phyloP scores from a whole-genome alignment of 495 filamentous ascomycete species.

The Tuber aestivum region DNA sequence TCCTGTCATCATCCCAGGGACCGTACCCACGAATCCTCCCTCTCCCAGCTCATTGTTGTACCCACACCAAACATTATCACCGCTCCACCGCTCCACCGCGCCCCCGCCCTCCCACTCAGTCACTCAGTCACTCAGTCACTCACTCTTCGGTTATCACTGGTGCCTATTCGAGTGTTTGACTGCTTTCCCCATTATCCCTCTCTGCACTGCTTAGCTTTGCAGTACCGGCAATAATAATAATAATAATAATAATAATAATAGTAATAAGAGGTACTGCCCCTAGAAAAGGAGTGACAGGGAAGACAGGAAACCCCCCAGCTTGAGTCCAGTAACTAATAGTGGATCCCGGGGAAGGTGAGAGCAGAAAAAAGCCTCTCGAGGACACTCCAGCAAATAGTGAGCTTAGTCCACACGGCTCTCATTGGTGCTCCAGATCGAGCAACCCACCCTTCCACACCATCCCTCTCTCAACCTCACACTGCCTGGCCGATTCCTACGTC shows the following conservation, averaged over 20 bases:
- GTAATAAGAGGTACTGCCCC: neutral
- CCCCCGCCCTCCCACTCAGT: constrained; percentile 12
- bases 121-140: constrained; percentile 7
- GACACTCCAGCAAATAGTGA: neutral
- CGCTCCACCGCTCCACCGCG: constrained; percentile 17
- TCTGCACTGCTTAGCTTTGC: neutral
- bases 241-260: neutral
- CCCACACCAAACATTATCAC: constrained; percentile 23
- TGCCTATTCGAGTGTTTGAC: neutral
- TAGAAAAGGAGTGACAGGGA: neutral
- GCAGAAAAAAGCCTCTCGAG: neutral
- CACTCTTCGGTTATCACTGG: neutral
- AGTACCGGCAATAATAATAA: neutral
- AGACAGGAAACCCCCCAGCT: neutral
- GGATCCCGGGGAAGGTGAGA: neutral
- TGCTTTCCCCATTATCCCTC: neutral
- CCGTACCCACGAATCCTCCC: neutral
- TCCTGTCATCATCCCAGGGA: neutral
- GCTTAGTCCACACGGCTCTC: neutral
- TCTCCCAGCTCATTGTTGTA: constrained; percentile 6
- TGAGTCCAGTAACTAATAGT: neutral
- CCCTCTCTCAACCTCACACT: neutral
- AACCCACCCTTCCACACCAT: neutral
- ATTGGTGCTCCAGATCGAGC: neutral
- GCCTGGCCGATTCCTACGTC: neutral